Conservation (phyloP, 352 stramenopile genomes). For the Pythium graminicola region DNA sequence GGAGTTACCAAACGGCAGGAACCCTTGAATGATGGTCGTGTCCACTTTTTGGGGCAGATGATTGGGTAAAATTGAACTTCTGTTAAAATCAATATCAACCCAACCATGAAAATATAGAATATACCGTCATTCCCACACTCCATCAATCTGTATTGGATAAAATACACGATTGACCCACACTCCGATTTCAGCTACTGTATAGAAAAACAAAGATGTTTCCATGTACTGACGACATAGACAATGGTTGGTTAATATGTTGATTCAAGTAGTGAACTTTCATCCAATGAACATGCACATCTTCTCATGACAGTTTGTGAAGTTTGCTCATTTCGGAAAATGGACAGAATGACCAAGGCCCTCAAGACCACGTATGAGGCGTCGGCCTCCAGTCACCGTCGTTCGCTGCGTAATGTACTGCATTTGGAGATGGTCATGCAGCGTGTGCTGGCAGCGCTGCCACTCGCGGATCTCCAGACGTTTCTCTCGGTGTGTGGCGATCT, state of each 20-base stretch:
- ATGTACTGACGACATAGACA: not conserved
- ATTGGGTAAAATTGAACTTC: conserved; percentile 5
- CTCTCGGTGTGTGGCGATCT: not conserved
- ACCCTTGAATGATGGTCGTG: conserved; percentile 7
- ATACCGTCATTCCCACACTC: not conserved
- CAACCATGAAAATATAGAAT: not conserved
- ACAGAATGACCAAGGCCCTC: not conserved
- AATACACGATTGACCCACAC: not conserved
- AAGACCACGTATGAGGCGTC: conserved; percentile 7
- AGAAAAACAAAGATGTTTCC: not conserved
- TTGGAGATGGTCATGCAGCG: conserved; percentile 20
- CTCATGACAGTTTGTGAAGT: not conserved
- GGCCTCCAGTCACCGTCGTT: not conserved
- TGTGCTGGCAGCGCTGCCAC: conserved; percentile 13
- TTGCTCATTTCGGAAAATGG: conserved; percentile 4
- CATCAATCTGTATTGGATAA: not conserved
- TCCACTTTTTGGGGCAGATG: not conserved
- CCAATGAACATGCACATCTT: not conserved
- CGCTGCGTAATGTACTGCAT: conserved; percentile 16
- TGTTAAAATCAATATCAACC: conserved; percentile 14
- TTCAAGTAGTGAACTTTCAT: not conserved
- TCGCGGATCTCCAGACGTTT: conserved; percentile 5
- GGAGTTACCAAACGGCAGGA: conserved; percentile 4
- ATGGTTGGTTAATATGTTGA: not conserved
- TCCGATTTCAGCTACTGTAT: not conserved